phyloP scores from a whole-genome alignment of 495 filamentous ascomycete genomes.

The Penicillium atrosanguineum region DNA sequence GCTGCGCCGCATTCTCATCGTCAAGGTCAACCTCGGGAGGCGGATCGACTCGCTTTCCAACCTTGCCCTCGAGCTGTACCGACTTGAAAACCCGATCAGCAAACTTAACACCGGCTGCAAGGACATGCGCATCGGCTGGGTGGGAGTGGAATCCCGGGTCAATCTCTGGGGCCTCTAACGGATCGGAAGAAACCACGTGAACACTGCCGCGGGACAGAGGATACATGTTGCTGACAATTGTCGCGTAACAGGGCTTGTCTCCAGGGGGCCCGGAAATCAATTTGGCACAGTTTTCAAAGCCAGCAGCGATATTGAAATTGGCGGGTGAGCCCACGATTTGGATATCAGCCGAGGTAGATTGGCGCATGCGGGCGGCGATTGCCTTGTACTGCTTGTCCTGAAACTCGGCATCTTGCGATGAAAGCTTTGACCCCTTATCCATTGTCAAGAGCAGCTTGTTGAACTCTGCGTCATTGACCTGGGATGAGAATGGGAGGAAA shows the following conservation, averaged over 20 bases:
- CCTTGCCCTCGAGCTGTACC: neutral
- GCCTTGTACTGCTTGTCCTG: constrained; percentile 3
- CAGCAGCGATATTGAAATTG: constrained; percentile 3
- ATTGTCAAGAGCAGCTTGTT: neutral
- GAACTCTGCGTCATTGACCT: neutral
- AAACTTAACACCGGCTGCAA: constrained; percentile 40
- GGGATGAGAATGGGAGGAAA: constrained; percentile 5
- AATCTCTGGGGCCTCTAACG: constrained; percentile 9
- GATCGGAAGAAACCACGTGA: constrained; percentile 16
- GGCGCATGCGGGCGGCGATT: constrained; percentile 2
- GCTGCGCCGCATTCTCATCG: neutral
- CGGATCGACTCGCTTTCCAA: constrained; percentile 4
- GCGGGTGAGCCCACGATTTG: constrained; percentile 6
- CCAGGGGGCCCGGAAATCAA: constrained; percentile 1
- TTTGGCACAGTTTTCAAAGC: constrained; percentile 3
- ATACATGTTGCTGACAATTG: constrained; percentile 13
- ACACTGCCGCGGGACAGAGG: constrained; percentile 20
- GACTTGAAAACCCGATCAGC: constrained; percentile 24
- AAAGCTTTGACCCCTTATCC: neutral
- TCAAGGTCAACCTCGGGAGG: neutral
- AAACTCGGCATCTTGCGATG: constrained; percentile 1
- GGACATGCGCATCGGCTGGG: constrained; percentile 25
- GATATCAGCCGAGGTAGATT: neutral
- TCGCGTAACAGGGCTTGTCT: neutral
- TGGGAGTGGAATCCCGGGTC: constrained; percentile 26